Conservation (phyloP, 1,284 basidiomycete genomes). For the Cryptococcus sp. region DNA sequence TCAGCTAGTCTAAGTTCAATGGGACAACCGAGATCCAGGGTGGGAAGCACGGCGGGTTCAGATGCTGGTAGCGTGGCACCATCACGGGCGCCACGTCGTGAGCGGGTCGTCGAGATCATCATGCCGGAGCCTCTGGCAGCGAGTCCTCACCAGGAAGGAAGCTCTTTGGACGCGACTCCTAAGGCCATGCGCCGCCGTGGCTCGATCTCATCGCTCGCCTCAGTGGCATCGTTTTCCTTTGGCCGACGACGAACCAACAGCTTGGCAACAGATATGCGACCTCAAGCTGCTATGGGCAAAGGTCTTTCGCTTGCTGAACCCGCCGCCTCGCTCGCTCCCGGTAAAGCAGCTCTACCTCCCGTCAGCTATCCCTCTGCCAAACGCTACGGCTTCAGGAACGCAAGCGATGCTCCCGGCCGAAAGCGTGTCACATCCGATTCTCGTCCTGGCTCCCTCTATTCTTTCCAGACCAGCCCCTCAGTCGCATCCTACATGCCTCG, state of each 20-base stretch:
- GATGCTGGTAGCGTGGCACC: conserved; percentile 23
- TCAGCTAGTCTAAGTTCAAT: conserved; percentile 20
- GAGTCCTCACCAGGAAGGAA: conserved; percentile 10
- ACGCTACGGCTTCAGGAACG: conserved; percentile 44
- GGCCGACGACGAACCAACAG: conserved; percentile 33
- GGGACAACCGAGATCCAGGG: conserved; percentile 21
- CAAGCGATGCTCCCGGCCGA: conserved; percentile 24
- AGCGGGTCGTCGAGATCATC: conserved; percentile 44
- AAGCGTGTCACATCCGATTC: conserved; percentile 31
- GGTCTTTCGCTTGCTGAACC: not conserved
- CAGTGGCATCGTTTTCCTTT: conserved; percentile 30
- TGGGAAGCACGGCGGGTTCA: conserved; percentile 26
- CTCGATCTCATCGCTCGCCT: conserved; percentile 35
- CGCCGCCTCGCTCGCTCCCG: conserved; percentile 26
- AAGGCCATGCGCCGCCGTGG: conserved; percentile 25
- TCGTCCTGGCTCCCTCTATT: conserved; percentile 44
- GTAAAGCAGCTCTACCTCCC: conserved; percentile 37
- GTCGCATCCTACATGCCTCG: conserved; percentile 11
- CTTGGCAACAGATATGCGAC: conserved; percentile 10
- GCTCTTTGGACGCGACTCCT: not conserved
- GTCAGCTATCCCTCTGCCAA: conserved; percentile 46
- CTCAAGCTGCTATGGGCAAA: not conserved
- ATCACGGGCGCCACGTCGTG: conserved; percentile 32
- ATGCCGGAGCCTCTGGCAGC: conserved; percentile 46
- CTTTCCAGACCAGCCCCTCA: conserved; percentile 38